Conservation (phyloP, 1,139 yeast genomes). For the Taphrina communis region DNA sequence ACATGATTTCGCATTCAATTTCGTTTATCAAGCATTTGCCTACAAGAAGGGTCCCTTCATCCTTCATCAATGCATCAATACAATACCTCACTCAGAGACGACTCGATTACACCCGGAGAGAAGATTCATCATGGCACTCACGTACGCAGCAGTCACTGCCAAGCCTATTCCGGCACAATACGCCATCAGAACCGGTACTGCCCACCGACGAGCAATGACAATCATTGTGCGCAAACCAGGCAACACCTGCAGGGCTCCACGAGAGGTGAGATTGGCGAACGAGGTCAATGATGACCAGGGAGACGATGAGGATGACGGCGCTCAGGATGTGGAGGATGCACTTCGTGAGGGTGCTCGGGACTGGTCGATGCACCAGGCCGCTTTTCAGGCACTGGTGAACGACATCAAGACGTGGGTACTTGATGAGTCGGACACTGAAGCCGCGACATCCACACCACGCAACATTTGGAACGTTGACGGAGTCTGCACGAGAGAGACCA, state of each 20-base stretch:
- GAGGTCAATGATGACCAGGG: not conserved
- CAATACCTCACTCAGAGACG: no score
- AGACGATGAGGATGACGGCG: not conserved
- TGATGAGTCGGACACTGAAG: no score
- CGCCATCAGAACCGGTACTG: not conserved
- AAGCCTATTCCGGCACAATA: not conserved
- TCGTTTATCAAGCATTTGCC: no score
- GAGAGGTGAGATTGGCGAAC: not conserved
- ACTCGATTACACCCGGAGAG: no score
- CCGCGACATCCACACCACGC: not conserved
- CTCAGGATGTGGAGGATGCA: not conserved
- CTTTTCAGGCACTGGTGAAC: not conserved
- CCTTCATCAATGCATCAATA: no score
- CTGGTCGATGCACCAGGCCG: not conserved
- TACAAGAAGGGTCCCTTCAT: no score
- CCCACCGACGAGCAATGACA: not conserved
- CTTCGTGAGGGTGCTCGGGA: constrained; percentile 1
- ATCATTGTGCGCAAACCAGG: not conserved
- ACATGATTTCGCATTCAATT: no score
- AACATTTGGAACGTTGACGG: constrained; percentile 4
- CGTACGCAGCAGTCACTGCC: not conserved
- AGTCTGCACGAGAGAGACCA: not conserved
- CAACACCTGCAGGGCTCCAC: not conserved
- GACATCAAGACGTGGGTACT: not conserved
- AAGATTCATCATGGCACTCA: not conserved